Evolutionary conservation across 192 early-diverging fungal species (phyloP), one percentile per base, ranked within the genome.

Genomic region (Chytriomyces confervae): DNA sequence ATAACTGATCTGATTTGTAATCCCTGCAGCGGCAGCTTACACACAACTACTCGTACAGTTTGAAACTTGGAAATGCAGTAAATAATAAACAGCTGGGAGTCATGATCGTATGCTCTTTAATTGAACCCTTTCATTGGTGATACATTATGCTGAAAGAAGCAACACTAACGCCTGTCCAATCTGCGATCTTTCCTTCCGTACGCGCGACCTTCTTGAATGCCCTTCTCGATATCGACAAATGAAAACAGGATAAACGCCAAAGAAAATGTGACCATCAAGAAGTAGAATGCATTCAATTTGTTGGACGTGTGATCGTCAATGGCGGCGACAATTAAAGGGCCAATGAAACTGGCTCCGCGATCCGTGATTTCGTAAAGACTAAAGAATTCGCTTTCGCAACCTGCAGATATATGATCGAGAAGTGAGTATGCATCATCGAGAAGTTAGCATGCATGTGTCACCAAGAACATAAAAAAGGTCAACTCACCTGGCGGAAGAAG

Each of bases 351-450:
- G 7, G 82, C 88, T 13, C 89, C 92, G 76, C 83, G 80, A 69
- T 84, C 81, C 11, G 90, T 90, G 68, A 84, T 81, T 46, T 87
- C 91, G 76, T 89, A 93, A 6, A 93, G 73, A 24, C 83, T 81
- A 64, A 93, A 93, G 80, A 93, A 92, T 67, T 91, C 80, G 23
- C 89, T 84, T 53, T 92, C 92, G 45, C 84, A 83, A 29, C 90
- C 91, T 44, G 53, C 80, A 36, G 29, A 36, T 36, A 36, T 36
- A 36, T 36, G 0, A 36, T 36, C 29, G 29, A 36, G 29, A 36
- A 36, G 29, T 36, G 29, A 36, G 29, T 36, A 36, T 36, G 29
- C 29, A 36, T 36, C 29, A 36, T 36, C 29, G 29, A 36, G 29
- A 36, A 36, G 29, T 1, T 36, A 36, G 29, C 29, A 36, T 36